phyloP scores from a whole-genome alignment of 2,329 filamentous ascomycete species.

The Arthroderma uncinatum region DNA sequence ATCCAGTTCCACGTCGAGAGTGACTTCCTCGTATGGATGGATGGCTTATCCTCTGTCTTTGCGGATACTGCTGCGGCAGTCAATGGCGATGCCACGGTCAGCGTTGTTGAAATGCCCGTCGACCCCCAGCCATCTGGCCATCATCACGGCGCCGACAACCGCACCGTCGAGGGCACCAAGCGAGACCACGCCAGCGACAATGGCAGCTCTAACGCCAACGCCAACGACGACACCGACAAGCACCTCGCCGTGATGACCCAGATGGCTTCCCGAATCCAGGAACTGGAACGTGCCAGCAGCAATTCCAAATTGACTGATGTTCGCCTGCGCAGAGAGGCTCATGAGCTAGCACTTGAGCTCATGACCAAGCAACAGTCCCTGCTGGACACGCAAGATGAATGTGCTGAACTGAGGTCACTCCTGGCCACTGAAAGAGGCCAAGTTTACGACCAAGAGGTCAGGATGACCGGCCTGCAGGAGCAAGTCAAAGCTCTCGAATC shows the following conservation, averaged over 20 bases:
- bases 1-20: background rate
- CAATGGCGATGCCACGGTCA: background rate
- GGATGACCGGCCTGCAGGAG: constrained; percentile 4
- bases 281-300: constrained; percentile 9
- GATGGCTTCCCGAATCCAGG: constrained; percentile 6
- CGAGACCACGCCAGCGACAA: too few species aligned
- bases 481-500: background rate
- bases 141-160: background rate
- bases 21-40: background rate
- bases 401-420: background rate
- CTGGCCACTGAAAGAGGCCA: background rate
- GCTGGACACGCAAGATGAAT: background rate
- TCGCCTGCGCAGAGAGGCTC: constrained; percentile 1
- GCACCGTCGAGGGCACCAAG: background rate
- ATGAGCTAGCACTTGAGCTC: background rate
- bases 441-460: constrained; percentile 4
- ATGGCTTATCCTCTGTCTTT: background rate
- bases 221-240: background rate
- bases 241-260: constrained; percentile 6
- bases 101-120: constrained; percentile 1
- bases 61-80: background rate
- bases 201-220: too few species aligned
- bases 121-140: background rate
- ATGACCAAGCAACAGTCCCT: constrained; percentile 1
- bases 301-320: constrained; percentile 1